Evolutionary conservation across 1,139 yeast genomes (phyloP).

Genomic region (Scheffersomyces titani): DNA sequence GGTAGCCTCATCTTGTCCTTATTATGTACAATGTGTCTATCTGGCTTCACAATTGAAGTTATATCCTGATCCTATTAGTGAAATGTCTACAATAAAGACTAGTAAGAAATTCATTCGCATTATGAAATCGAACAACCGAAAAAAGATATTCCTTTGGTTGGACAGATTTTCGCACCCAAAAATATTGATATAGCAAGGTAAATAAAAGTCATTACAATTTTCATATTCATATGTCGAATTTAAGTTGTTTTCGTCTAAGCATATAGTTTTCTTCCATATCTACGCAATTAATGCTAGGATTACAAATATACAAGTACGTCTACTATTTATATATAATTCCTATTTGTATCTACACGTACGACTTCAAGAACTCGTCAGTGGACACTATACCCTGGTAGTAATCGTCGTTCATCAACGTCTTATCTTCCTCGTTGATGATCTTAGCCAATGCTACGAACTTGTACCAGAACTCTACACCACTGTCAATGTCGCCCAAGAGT

Average conservation of each 20-base stretch:
- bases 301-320: neutral
- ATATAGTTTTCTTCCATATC: neutral
- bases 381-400: slow-evolving; percentile 33
- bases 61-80: neutral
- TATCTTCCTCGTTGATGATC: slow-evolving; percentile 36
- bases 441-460: slow-evolving; percentile 42
- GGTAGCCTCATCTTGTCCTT: neutral
- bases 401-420: slow-evolving; percentile 32
- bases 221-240: too few relatives aligned
- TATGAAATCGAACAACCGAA: neutral
- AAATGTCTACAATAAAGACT: neutral
- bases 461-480: slow-evolving; percentile 41
- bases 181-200: neutral
- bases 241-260: too few relatives aligned
- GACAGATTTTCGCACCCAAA: neutral
- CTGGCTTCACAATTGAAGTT: neutral
- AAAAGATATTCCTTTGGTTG: neutral
- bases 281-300: neutral
- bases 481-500: slow-evolving; percentile 41
- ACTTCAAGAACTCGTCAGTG: slow-evolving; percentile 47
- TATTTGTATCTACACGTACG: slow-evolving; percentile 15
- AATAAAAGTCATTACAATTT: too few relatives aligned
- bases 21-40: neutral
- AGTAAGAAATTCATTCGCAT: neutral
- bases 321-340: neutral